Evolutionary conservation across 2,329 filamentous ascomycete genomes (phyloP).

Genomic region (Domatiomyces catenatus): DNA sequence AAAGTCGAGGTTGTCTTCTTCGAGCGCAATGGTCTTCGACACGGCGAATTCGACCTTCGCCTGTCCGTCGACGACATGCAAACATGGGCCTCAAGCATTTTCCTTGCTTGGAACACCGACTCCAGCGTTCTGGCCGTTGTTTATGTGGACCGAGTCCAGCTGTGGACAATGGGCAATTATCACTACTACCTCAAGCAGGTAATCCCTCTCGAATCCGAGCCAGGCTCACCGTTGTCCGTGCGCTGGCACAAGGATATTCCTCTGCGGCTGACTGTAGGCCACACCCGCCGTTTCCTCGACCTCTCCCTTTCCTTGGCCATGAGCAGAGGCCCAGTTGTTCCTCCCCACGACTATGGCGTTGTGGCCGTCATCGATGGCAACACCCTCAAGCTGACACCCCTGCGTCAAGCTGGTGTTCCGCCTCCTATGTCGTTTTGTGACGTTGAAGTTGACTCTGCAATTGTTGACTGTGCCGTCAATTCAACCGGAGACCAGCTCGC

Average conservation of each 20-base stretch:
- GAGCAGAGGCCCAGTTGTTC: constrained; percentile 49
- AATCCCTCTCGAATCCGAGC: constrained; percentile 28
- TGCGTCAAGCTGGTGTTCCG: constrained; percentile 70
- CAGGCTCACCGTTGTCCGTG: constrained; percentile 19
- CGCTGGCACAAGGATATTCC: constrained; percentile 78
- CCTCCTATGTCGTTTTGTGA: constrained; percentile 85
- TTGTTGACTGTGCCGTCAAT: constrained; percentile 61
- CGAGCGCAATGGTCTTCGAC: constrained; percentile 90
- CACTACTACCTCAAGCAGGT: constrained; percentile 97
- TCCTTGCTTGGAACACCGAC: constrained; percentile 75
- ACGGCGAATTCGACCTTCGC: constrained; percentile 79
- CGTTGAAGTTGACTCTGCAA: constrained; percentile 44
- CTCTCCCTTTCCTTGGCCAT: constrained; percentile 7
- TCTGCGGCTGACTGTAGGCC: constrained; percentile 49
- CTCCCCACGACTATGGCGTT: constrained; percentile 62
- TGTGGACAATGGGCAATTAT: constrained; percentile 97
- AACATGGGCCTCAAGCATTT: constrained; percentile 42
- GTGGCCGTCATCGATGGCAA: constrained; percentile 75
- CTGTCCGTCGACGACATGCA: constrained; percentile 44
- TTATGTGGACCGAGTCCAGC: constrained; percentile 58
- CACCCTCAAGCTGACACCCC: constrained; percentile 67
- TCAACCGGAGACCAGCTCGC: constrained; percentile 50
- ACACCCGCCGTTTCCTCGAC: constrained; percentile 14
- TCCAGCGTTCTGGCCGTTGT: constrained; percentile 80
- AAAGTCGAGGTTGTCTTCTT: constrained; percentile 83